A percentile compares a stretch with the other conserved stretches of the same genome.
Evolutionary conservation across 2,329 filamentous ascomycete species (phyloP).

Genomic region (Colletotrichum orbiculare): DNA sequence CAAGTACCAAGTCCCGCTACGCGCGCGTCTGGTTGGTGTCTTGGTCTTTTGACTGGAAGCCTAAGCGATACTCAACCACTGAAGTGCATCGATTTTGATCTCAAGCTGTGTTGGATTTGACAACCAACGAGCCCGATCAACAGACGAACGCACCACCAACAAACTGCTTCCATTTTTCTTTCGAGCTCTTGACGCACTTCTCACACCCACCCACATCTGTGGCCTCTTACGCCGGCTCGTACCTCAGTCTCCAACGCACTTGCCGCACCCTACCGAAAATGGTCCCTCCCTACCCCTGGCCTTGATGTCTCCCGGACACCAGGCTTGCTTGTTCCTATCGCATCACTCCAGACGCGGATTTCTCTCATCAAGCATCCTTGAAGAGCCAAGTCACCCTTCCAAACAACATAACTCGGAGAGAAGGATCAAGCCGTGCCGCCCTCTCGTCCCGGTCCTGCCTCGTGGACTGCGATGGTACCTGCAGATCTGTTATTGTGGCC

Average conservation of each 20-base stretch:
- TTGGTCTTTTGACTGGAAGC: constrained; percentile 10
- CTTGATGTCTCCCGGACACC: constrained; percentile 17
- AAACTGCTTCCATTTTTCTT: neutral
- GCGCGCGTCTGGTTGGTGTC: constrained; percentile 21
- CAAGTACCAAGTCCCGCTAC: constrained; percentile 20
- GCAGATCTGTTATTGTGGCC: constrained; percentile 28
- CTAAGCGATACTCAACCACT: constrained; percentile 27
- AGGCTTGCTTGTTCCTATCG: constrained; percentile 6
- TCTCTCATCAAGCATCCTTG: constrained; percentile 8
- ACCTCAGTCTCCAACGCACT: constrained; percentile 10
- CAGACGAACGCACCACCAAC: constrained; percentile 20
- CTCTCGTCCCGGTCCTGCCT: constrained; percentile 26
- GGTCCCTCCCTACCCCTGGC: constrained; percentile 19
- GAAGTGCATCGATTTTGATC: constrained; percentile 8
- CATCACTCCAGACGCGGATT: constrained; percentile 20
- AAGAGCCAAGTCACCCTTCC: neutral
- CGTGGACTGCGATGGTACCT: constrained; percentile 29
- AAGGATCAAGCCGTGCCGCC: constrained; percentile 7
- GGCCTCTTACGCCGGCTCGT: constrained; percentile 9
- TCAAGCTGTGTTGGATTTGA: constrained; percentile 6
- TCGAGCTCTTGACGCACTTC: constrained; percentile 19
- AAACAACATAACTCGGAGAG: constrained; percentile 2
- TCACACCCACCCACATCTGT: constrained; percentile 20
- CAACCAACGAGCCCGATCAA: constrained; percentile 23
- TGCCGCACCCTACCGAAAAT: constrained; percentile 15